phyloP scores from a whole-genome alignment of 352 stramenopile species.

The Phytophthora sansomeana region DNA sequence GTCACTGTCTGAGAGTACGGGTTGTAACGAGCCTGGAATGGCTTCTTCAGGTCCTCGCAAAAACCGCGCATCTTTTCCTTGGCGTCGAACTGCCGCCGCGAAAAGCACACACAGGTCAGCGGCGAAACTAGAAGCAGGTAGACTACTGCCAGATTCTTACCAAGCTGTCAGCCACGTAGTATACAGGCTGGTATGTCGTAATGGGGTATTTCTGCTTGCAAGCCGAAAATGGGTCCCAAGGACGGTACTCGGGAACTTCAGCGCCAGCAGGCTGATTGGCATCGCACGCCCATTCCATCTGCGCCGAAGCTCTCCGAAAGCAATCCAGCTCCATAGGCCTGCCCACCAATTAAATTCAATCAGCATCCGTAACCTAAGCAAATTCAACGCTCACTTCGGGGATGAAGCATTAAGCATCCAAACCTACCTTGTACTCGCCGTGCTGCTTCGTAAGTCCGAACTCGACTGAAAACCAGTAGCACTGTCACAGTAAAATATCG shows the following conservation, averaged over 20 bases:
- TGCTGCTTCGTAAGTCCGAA: slow-evolving; percentile 96
- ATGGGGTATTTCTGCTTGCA: slow-evolving; percentile 97
- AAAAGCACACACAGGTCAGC: slow-evolving; percentile 1
- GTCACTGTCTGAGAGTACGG: slow-evolving; percentile 91
- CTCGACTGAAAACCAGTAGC: slow-evolving; percentile 99
- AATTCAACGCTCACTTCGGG: too few species aligned
- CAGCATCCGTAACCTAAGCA: background rate
- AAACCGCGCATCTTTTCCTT: slow-evolving; percentile 96
- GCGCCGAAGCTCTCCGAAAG: slow-evolving; percentile 97
- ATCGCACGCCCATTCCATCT: slow-evolving; percentile 96
- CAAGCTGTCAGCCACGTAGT: slow-evolving; percentile 97
- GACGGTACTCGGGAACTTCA: slow-evolving; percentile 88
- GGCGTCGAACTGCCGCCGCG: slow-evolving; percentile 78
- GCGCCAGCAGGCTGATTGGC: slow-evolving; percentile 63
- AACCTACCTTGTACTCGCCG: slow-evolving; percentile 90
- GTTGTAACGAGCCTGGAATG: slow-evolving; percentile 96
- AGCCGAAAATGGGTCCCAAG: slow-evolving; percentile 95
- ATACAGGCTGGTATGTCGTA: slow-evolving; percentile 97
- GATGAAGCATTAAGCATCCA: background rate
- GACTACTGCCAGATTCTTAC: slow-evolving; percentile 36
- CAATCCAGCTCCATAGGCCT: slow-evolving; percentile 95
- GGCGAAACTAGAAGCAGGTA: background rate
- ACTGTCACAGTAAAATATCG: slow-evolving; percentile 45
- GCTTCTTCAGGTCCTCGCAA: slow-evolving; percentile 94
- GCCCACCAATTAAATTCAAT: background rate